Evolutionary conservation across 768 basidiomycete species (phyloP), one percentile per base, ranked within the genome.

Genomic region (Boletellus sp.): DNA sequence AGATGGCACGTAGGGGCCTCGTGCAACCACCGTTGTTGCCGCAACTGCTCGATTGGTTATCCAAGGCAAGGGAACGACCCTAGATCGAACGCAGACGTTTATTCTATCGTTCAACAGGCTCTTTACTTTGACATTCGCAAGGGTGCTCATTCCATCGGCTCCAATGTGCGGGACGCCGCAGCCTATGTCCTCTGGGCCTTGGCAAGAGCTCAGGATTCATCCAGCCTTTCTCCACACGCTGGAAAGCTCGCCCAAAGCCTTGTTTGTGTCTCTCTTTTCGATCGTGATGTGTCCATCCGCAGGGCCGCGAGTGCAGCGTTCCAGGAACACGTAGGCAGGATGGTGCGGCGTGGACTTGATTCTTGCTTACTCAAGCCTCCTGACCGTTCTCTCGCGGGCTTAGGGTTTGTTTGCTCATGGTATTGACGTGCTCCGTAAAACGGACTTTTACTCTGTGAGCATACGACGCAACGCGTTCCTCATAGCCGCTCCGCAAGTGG

Each of bases 291-390:
- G 24, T 90, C 92, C 53, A 93, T 99, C 48, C 80, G 96, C 22
- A 74, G 96, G 56, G 95, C 96, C 13, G 94, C 94, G 12, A 98
- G 95, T 67, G 96, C 96, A 16, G 91, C 94, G 12, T 98, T 91
- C 65, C 96, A 99, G 69, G 96, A 99, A 71, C 86, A 87, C 61
- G 96, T 97, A 34, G 96, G 96, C 12, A 76, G 96, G 63, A 87
- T 87, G 72, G 95, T 96, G 62, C 67, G 85, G 68, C 23, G 6
- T 13, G 31, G 28, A 43, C 36, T 41, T 50, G 37, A 20, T 49
- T 46, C 19, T 39, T 43, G 26, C 41, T 41, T 46, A 11, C 28
- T 45, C 39, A 22, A 37, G 43, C 49, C 53, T 32, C 40, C 52
- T 53, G 47, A 67, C 49, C 45, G 42, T 57, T 47, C 47, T 52